Conservation (phyloP, 805 yeast genomes). For the Teunomyces aglyptinius region DNA sequence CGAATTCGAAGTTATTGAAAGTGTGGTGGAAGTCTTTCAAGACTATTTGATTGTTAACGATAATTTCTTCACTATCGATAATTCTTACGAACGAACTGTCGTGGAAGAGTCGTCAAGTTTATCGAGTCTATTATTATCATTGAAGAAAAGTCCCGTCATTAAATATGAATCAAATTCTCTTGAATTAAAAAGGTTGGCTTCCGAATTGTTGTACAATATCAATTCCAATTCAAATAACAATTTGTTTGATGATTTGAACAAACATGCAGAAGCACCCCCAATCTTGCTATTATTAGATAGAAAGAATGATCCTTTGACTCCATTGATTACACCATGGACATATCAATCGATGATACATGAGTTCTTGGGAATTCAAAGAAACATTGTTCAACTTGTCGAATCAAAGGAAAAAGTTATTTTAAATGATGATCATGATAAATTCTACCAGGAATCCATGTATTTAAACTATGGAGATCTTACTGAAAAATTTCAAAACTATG, state of each 20-base stretch:
- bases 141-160: conserved; percentile 75
- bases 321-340: conserved; percentile 93
- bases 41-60: conserved; percentile 76
- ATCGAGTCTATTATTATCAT: conserved; percentile 60
- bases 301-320: conserved; percentile 88
- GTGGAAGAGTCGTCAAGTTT: conserved; percentile 41
- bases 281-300: conserved; percentile 76
- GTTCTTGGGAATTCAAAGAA: conserved; percentile 75
- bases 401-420: conserved; percentile 49
- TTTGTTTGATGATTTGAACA: conserved; percentile 63
- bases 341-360: conserved; percentile 98
- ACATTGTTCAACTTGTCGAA: conserved; percentile 60
- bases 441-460: conserved; percentile 78
- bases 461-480: conserved; percentile 94
- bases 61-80: conserved; percentile 50
- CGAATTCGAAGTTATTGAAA: conserved; percentile 72
- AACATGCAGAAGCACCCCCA: conserved; percentile 65
- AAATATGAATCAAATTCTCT: conserved; percentile 74
- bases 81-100: conserved; percentile 37
- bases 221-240: conserved; percentile 52
- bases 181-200: conserved; percentile 62
- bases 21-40: conserved; percentile 79
- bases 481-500: conserved; percentile 81
- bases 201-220: conserved; percentile 58
- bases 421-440: conserved; percentile 67